A percentile compares a stretch with the other conserved stretches of the same genome.
Conservation (phyloP, 2,329 filamentous ascomycete species). For the Apiospora sp. region DNA sequence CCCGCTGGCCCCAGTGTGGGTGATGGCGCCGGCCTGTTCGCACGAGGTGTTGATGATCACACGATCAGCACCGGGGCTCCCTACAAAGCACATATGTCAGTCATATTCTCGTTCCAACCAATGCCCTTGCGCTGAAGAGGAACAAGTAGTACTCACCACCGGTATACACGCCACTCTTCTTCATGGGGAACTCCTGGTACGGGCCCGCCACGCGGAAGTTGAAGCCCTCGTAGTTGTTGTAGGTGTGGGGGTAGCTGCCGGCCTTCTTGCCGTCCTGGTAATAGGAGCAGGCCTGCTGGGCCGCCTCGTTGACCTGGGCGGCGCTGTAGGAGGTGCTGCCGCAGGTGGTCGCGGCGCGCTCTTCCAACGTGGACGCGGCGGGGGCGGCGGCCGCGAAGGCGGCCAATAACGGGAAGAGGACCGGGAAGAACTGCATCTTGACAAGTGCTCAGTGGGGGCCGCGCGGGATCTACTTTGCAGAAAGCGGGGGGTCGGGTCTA, state of each 20-base stretch:
- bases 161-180: constrained; percentile 57
- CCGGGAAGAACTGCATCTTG: constrained; percentile 33
- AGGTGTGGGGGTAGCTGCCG: constrained; percentile 63
- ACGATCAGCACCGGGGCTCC: constrained; percentile 71
- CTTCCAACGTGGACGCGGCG: constrained; percentile 44
- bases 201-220: constrained; percentile 63
- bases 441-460: neutral
- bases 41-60: constrained; percentile 68
- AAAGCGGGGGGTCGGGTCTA: neutral
- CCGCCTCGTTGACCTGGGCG: constrained; percentile 56
- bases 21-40: constrained; percentile 69
- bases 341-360: constrained; percentile 59
- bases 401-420: constrained; percentile 37
- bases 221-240: constrained; percentile 71
- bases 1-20: constrained; percentile 73
- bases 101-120: neutral
- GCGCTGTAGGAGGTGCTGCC: constrained; percentile 61
- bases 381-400: constrained; percentile 32
- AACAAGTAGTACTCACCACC: constrained; percentile 53
- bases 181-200: constrained; percentile 71
- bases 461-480: constrained; percentile 2
- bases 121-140: neutral
- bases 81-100: constrained; percentile 40
- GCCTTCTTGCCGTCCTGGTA: constrained; percentile 42
- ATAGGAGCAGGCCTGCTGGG: constrained; percentile 59